These are phyloP conservation scores for Oleoguttula mirabilis DNA, from an alignment of 495 filamentous ascomycete species.

Conservation along the genomic window DNA sequence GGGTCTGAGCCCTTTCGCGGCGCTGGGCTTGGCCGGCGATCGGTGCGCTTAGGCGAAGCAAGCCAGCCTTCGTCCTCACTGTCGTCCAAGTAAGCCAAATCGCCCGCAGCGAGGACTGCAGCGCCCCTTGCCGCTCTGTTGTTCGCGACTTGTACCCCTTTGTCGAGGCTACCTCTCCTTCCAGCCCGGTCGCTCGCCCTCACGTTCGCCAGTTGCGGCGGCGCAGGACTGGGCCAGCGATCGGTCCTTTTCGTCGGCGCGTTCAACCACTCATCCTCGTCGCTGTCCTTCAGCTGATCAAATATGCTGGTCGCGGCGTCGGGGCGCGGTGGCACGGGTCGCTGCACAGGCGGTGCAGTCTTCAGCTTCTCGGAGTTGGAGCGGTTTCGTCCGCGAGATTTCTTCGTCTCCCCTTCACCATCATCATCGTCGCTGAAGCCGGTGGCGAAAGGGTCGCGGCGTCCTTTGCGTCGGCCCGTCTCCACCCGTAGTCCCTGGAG, in stretches of 20 bases:
- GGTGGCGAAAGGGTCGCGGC: conserved; percentile 16
- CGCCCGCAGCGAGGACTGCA: conserved; percentile 11
- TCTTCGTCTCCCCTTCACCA: conserved; percentile 14
- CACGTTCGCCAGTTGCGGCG: conserved; percentile 3
- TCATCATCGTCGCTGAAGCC: conserved; percentile 23
- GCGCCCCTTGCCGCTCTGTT: conserved; percentile 13
- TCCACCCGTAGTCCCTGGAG: conserved; percentile 14
- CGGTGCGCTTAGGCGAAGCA: neutral
- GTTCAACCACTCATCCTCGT: conserved; percentile 14
- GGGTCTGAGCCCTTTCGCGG: conserved; percentile 10
- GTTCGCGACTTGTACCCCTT: conserved; percentile 9
- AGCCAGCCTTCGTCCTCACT: conserved; percentile 9
- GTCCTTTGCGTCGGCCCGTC: conserved; percentile 15
- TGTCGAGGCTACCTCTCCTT: conserved; percentile 11
- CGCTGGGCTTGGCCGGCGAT: conserved; percentile 17
- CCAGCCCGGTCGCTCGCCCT: no score
- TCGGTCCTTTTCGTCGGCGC: conserved; percentile 5
- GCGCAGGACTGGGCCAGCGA: conserved; percentile 18
- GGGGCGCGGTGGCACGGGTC: neutral
- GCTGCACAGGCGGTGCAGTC: neutral
- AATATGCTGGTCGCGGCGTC: neutral
- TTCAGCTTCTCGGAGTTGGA: conserved; percentile 5
- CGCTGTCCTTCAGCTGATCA: conserved; percentile 4
- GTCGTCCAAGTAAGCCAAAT: conserved; percentile 19
- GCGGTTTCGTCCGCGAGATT: conserved; percentile 8